A percentile compares a stretch with the other conserved stretches of the same genome.
Conservation (phyloP, 257 asterid species). For the Buddleja alternifolia region DNA sequence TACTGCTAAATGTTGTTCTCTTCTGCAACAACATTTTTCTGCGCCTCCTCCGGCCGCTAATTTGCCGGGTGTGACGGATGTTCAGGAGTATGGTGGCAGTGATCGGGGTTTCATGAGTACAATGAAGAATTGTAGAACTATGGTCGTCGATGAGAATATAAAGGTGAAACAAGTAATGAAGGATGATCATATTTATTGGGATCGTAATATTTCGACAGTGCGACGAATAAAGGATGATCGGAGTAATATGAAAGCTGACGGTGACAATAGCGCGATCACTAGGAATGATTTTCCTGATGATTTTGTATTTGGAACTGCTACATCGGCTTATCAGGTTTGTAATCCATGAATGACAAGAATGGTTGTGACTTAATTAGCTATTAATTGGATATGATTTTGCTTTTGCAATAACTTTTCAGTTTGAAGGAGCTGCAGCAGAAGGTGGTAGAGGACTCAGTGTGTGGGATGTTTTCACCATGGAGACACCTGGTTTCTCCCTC, state of each 20-base stretch:
- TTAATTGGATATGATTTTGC: background rate
- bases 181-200: background rate
- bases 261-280: slow-evolving; percentile 7
- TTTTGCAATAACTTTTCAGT: slow-evolving; percentile 14
- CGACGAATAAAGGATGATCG: background rate
- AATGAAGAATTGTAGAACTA: too few relatives aligned
- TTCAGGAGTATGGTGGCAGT: background rate
- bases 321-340: slow-evolving; percentile 42
- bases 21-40: background rate
- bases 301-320: slow-evolving; percentile 38
- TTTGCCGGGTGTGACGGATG: background rate
- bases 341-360: background rate
- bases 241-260: background rate
- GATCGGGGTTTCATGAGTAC: background rate
- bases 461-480: slow-evolving; percentile 41
- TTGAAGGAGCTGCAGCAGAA: slow-evolving; percentile 44
- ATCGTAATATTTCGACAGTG: background rate
- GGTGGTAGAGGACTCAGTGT: slow-evolving; percentile 43
- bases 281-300: slow-evolving; percentile 36
- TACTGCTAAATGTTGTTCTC: background rate
- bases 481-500: slow-evolving; percentile 35
- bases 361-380: too few relatives aligned
- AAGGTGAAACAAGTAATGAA: background rate
- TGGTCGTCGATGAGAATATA: background rate
- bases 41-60: background rate